Evolutionary conservation across 2,329 filamentous ascomycete species (phyloP).

Genomic region (Penicillium sp.): DNA sequence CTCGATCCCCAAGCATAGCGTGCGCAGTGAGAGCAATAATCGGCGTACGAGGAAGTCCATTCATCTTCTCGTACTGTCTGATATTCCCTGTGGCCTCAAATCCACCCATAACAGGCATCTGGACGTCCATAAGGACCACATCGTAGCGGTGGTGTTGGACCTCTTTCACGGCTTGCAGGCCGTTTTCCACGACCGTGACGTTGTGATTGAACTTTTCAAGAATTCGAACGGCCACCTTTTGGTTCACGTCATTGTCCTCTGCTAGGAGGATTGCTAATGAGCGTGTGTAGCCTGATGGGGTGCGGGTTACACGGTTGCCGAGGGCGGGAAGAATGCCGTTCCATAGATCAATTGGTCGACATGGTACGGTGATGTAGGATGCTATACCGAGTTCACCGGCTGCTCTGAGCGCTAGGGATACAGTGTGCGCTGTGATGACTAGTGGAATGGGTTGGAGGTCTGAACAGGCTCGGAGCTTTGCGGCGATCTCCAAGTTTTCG

Average conservation of each 20-base stretch:
- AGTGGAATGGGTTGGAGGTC: conserved; percentile 95
- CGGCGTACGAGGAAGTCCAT: conserved; percentile 74
- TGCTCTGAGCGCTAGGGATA: conserved; percentile 85
- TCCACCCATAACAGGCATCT: conserved; percentile 96
- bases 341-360: conserved; percentile 82
- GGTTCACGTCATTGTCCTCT: conserved; percentile 94
- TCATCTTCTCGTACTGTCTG: conserved; percentile 78
- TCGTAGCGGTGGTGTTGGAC: conserved; percentile 85
- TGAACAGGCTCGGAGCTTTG: conserved; percentile 74
- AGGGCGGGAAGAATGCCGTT: conserved; percentile 91
- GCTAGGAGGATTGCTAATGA: conserved; percentile 90
- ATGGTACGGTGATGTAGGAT: conserved; percentile 94
- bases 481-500: conserved; percentile 82
- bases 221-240: conserved; percentile 89
- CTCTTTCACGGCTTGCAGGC: conserved; percentile 65
- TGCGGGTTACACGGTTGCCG: conserved; percentile 85
- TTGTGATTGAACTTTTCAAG: conserved; percentile 80
- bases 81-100: conserved; percentile 94
- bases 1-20: conserved; percentile 92
- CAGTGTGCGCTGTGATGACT: conserved; percentile 80
- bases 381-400: conserved; percentile 89
- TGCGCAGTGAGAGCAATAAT: conserved; percentile 93
- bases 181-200: conserved; percentile 75
- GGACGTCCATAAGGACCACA: conserved; percentile 93
- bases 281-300: conserved; percentile 84